phyloP scores from a whole-genome alignment of 2,329 filamentous ascomycete species.

The Tolypocladium tropicale region DNA sequence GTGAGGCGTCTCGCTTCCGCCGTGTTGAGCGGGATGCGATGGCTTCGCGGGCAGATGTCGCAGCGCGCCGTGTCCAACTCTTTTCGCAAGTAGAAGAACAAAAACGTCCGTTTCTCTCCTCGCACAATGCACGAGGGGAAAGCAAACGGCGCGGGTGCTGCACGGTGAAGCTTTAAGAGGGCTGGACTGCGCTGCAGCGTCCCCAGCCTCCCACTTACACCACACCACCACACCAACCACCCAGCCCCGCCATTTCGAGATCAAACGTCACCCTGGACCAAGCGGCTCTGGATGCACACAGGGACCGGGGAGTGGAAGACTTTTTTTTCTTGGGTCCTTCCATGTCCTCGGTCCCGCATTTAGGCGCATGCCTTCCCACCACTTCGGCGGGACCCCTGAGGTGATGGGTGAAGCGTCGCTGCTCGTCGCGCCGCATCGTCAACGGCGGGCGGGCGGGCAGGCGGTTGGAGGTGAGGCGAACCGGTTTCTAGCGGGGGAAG shows the following conservation, averaged over 20 bases:
- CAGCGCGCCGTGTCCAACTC: background rate
- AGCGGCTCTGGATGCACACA: background rate
- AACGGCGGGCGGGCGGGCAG: background rate
- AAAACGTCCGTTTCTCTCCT: too few relatives aligned
- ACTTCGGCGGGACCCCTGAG: background rate
- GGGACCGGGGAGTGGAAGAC: background rate
- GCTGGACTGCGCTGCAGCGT: background rate
- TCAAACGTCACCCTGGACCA: background rate
- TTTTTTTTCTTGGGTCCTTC: background rate
- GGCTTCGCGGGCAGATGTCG: background rate
- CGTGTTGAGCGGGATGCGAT: background rate
- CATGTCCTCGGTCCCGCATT: background rate
- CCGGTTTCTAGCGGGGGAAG: background rate
- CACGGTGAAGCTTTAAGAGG: constrained; percentile 2
- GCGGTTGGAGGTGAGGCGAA: background rate
- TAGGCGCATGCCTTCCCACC: background rate
- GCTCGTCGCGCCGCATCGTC: background rate
- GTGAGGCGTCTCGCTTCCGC: background rate
- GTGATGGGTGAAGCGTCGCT: background rate
- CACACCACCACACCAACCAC: background rate
- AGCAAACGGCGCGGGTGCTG: background rate
- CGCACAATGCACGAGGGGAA: background rate
- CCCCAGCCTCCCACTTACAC: constrained; percentile 26
- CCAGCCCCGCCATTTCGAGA: constrained; percentile 16
- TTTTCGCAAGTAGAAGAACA: background rate